Base-by-base conservation (phyloP, 352 stramenopile genomes). In the Globisporangium radiosum region DNA sequence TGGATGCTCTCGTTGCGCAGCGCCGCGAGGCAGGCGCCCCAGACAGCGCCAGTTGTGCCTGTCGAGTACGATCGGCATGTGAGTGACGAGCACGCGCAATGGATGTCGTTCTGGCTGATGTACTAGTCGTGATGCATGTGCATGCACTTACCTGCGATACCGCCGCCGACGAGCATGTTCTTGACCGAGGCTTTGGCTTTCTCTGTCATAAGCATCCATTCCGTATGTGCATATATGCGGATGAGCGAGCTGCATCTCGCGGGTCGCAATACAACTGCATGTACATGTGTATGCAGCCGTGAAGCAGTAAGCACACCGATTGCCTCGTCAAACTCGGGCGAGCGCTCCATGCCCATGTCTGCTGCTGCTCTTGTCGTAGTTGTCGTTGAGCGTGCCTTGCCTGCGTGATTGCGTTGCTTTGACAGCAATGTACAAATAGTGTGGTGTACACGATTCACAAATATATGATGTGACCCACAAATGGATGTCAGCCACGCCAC, bases 1-100 rank as follows among this genome's bases (percentile, higher is more conserved):
- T 72, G 75, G 54, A 90, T 70, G 55, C 76, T 92, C 45, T 94
- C 78, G 44, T 90, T 87, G 47, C 85, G 81, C 37, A 90, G 52
- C 19, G 75, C 73, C 2, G 85, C 85, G 17, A 94, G 68, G 33
- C 75, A 70, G 6, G 69, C 78, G 36, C 85, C 85, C 59, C 72
- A 76, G 5, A 71, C 70, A 3, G 79, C 85, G 45, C 85, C 85
- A 6, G 71, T 71, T 1, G 71, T 52, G 4, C 83, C 77, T 87
- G 40, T 11, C 14, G 39, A n/a, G 47, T n/a, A 39, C 33, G 15
- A 9, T 39, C 10, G 5, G 14, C 25, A 36, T 3, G 17, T 39
- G 13, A 42, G 25, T 15, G 47, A 33, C 25, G 25, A 33, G 25
- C 25, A 33, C 25, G 25, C 25, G 25, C 25, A 33, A 33, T 33